Base-by-base conservation (phyloP, 2,329 filamentous ascomycete species). In the Fusarium verticillioides region DNA sequence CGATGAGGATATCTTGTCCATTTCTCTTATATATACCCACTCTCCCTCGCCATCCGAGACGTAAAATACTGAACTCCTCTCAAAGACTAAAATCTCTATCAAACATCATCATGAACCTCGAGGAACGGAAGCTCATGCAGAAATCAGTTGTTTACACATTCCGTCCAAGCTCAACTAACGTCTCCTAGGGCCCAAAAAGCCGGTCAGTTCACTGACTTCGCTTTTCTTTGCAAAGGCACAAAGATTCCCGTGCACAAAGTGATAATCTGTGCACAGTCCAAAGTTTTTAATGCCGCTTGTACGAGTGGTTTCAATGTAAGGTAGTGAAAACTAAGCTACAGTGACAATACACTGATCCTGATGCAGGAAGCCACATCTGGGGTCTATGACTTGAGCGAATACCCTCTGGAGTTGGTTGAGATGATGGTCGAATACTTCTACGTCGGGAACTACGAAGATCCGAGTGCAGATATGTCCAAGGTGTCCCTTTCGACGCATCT, bases 341-440 rank as follows among this genome's bases (percentile, higher is more conserved):
- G 13, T 9, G 4, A 9, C 2, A 15, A 53, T 23, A n/a, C 32
- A 19, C 42, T 68, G 5, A 65, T 15, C 9, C 1, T n/a, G 16
- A 11, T 9, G 13, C 6, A 71, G 60, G 66, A 70, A 50, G 49
- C 63, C 34, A 42, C 7, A 2, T 60, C 67, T 9, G 36, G 43
- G 12, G 63, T 42, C 7, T 71, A 61, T 62, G 34, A 53, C 46
- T 39, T 46, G 12, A 53, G 10, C n/a, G 47, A 34, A 9, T 67
- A 10, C 16, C 16, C 30, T 9, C 11, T 50, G 16, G n/a, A 19
- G 34, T 10, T 4, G 2, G 30, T 34, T 6, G 47, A 34, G 16
- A 34, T 5, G 47, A 50, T 50, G 47, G 47, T 19, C 16, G 30
- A 50, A 16, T 19, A 50, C 16, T 9, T 50, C 8, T 50, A 50